Evolutionary conservation across 2,329 filamentous ascomycete species (phyloP).

Genomic region (Calonectria ilicicola): DNA sequence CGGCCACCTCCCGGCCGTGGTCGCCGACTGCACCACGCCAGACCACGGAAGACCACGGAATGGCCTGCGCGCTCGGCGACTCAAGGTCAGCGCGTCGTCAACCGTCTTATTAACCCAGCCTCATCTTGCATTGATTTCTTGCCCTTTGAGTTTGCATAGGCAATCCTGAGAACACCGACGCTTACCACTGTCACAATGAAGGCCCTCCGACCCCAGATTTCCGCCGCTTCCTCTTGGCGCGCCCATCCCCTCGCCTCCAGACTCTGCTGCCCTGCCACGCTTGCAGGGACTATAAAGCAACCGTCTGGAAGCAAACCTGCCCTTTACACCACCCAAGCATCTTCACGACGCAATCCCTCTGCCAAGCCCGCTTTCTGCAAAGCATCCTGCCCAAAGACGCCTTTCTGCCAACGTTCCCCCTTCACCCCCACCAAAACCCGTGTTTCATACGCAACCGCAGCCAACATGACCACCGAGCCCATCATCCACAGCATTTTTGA

Average conservation of each 20-base stretch:
- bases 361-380: not conserved
- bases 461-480: constrained; percentile 17
- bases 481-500: constrained; percentile 34
- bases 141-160: not conserved
- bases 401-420: not conserved
- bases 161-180: not conserved
- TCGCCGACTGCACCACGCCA: not conserved
- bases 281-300: not conserved
- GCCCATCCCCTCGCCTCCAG: not conserved
- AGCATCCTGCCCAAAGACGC: not conserved
- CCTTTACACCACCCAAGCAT: not conserved
- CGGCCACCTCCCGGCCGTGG: not conserved
- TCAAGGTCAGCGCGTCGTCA: not conserved
- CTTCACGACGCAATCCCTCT: not conserved
- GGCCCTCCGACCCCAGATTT: not conserved
- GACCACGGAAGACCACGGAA: not conserved
- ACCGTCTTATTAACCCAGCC: not conserved
- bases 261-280: not conserved
- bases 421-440: not conserved
- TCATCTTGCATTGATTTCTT: not conserved
- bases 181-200: not conserved
- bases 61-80: not conserved
- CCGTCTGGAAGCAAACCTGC: not conserved
- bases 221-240: not conserved
- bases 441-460: constrained; percentile 13